Conservation (phyloP, 805 yeast genomes). For the Jamesozyma piceae region DNA sequence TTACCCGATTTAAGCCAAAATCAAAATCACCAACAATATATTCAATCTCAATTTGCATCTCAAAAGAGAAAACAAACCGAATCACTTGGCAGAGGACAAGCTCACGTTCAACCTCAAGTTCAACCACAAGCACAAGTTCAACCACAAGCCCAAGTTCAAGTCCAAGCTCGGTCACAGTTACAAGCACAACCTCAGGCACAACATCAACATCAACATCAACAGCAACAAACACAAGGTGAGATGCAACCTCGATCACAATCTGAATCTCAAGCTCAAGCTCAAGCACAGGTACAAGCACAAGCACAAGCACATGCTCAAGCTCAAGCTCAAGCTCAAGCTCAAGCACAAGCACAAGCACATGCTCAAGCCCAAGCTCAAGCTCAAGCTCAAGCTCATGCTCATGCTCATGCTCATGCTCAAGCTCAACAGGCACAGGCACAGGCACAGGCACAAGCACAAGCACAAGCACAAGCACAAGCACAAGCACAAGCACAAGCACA, state of each 20-base stretch:
- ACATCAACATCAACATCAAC: constrained; percentile 2
- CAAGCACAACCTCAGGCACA: constrained; percentile 3
- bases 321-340: background rate
- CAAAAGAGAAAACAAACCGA: constrained; percentile 1
- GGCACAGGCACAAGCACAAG: background rate
- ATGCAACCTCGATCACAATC: background rate
- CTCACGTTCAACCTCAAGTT: background rate
- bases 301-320: background rate
- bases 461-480: background rate
- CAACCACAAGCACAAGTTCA: constrained; percentile 3
- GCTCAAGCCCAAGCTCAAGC: background rate
- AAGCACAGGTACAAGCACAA: background rate
- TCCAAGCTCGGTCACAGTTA: background rate
- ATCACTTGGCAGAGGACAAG: background rate
- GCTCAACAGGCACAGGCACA: constrained; percentile 1
- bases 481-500: background rate
- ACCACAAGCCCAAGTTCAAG: background rate
- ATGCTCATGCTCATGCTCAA: constrained; percentile 1
- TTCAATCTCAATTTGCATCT: constrained; percentile 1
- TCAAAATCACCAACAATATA: constrained; percentile 3
- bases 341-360: background rate
- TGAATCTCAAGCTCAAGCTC: background rate
- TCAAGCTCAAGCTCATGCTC: constrained; percentile 1
- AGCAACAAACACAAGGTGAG: constrained; percentile 1
- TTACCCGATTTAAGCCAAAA: background rate